Conservation (phyloP, 129 eudicot genomes). For the Artemisia annua region DNA sequence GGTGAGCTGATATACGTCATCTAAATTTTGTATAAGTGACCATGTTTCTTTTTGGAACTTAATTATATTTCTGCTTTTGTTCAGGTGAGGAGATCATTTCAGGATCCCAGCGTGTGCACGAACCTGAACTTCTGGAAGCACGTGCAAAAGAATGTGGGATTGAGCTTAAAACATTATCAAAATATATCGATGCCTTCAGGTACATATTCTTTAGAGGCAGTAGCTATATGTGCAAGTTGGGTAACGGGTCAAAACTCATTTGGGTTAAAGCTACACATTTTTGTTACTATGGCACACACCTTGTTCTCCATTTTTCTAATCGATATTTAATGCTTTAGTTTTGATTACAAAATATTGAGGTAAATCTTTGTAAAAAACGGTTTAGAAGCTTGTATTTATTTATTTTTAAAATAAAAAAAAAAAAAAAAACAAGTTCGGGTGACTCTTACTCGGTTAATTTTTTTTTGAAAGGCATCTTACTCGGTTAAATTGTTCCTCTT, state of each 20-base stretch:
- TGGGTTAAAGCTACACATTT: neutral
- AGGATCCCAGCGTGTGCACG: constrained; percentile 67
- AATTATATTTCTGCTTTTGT: too few species aligned
- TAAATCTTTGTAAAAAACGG: neutral
- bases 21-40: too few species aligned
- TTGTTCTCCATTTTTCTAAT: neutral
- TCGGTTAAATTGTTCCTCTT: too few species aligned
- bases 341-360: too few species aligned
- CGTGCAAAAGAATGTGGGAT: constrained; percentile 56
- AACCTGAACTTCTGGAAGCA: constrained; percentile 42
- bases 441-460: too few species aligned
- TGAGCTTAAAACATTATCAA: constrained; percentile 39
- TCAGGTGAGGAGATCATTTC: constrained; percentile 74
- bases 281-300: neutral
- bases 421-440: too few species aligned
- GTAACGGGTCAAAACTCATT: too few species aligned
- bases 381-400: too few species aligned
- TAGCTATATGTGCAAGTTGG: too few species aligned
- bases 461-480: too few species aligned
- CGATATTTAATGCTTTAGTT: neutral
- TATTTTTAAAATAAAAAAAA: too few species aligned
- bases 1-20: too few species aligned
- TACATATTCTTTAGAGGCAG: constrained; percentile 1
- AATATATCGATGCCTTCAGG: constrained; percentile 60
- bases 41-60: neutral